Conservation (phyloP, 2,329 filamentous ascomycete genomes). For the Pyrenochaeta sp. region DNA sequence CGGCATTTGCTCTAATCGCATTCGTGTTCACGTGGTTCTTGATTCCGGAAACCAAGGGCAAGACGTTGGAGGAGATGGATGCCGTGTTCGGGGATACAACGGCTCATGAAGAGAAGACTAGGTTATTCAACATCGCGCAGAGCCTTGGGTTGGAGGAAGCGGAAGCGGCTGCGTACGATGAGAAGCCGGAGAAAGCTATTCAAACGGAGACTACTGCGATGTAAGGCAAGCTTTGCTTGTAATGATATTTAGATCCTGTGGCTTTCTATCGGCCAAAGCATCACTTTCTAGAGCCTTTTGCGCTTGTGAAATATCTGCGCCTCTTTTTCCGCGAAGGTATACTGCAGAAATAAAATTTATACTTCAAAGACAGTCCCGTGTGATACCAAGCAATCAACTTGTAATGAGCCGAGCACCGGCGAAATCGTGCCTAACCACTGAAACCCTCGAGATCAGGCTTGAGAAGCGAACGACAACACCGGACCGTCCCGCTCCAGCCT, state of each 20-base stretch:
- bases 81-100: slow-evolving; percentile 84
- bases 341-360: too few species aligned
- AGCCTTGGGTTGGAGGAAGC: slow-evolving; percentile 27
- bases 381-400: too few species aligned
- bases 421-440: too few species aligned
- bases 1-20: slow-evolving; percentile 57
- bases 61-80: slow-evolving; percentile 81
- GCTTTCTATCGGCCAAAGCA: too few species aligned
- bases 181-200: slow-evolving; percentile 18
- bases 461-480: too few species aligned
- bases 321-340: too few species aligned
- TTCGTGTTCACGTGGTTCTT: slow-evolving; percentile 61
- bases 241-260: background rate
- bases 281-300: too few species aligned
- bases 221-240: background rate
- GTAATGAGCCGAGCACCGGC: too few species aligned
- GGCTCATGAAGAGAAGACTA: slow-evolving; percentile 59
- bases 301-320: too few species aligned
- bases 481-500: too few species aligned
- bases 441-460: too few species aligned
- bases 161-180: slow-evolving; percentile 19
- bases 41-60: slow-evolving; percentile 76
- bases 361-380: too few species aligned
- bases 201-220: slow-evolving; percentile 6
- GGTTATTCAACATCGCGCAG: slow-evolving; percentile 28